phyloP scores from a whole-genome alignment of 495 filamentous ascomycete species.

The Eremomyces bilateralis region DNA sequence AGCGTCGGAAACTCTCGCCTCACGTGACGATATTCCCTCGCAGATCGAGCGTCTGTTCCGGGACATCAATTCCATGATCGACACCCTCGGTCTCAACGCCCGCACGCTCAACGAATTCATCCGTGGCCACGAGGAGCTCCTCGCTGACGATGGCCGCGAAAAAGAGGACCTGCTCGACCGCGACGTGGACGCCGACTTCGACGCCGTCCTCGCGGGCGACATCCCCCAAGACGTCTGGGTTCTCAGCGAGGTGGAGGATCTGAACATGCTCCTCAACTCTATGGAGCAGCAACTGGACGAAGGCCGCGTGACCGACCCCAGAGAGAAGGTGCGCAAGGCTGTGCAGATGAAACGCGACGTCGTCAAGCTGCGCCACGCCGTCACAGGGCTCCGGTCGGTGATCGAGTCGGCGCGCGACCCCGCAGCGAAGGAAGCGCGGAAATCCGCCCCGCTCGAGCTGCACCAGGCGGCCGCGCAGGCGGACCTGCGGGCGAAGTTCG shows the following conservation, averaged over 20 bases:
- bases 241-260: constrained; percentile 42
- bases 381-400: constrained; percentile 49
- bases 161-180: constrained; percentile 21
- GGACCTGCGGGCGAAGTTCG: constrained; percentile 51
- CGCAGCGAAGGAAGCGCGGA: constrained; percentile 32
- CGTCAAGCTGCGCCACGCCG: constrained; percentile 41
- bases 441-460: constrained; percentile 50
- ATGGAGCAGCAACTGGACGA: constrained; percentile 36
- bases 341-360: constrained; percentile 41
- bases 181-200: constrained; percentile 24
- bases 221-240: constrained; percentile 36
- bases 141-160: background rate
- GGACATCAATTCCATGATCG: constrained; percentile 92
- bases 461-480: constrained; percentile 66
- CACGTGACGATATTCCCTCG: background rate
- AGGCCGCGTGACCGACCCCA: constrained; percentile 38
- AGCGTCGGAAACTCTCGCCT: constrained; percentile 4
- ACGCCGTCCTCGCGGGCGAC: no score
- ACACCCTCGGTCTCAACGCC: constrained; percentile 73
- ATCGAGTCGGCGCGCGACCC: constrained; percentile 41
- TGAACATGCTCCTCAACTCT: constrained; percentile 10
- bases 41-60: constrained; percentile 57
- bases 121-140: constrained; percentile 30
- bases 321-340: constrained; percentile 38
- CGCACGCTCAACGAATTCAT: constrained; percentile 53